These are phyloP conservation scores for Zygotorulaspora chibaensis DNA, from an alignment of 805 yeast species.

Conservation along the genomic window DNA sequence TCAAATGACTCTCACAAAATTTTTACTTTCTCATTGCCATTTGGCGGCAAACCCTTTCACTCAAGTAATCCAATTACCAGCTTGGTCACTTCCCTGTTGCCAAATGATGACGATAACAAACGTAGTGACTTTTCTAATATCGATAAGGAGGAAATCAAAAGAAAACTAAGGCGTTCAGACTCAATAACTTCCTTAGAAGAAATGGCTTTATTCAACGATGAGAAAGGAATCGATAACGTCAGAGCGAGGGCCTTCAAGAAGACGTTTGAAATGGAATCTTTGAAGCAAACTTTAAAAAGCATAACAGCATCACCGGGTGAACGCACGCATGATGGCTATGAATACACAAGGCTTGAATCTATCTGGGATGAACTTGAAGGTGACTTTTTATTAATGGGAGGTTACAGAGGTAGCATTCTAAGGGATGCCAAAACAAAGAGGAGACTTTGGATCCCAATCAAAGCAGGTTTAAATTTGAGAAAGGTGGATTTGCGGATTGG, in stretches of 20 bases:
- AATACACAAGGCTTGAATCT: conserved; percentile 32
- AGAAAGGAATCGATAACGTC: conserved; percentile 59
- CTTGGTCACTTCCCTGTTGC: conserved; percentile 17
- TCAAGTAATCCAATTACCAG: conserved; percentile 13
- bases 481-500: conserved; percentile 70
- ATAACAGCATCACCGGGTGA: conserved; percentile 22
- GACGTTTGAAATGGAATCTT: conserved; percentile 48
- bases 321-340: conserved; percentile 27
- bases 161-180: conserved; percentile 45
- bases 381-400: conserved; percentile 77
- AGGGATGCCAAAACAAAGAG: conserved; percentile 59
- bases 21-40: conserved; percentile 39
- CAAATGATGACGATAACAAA: conserved; percentile 8
- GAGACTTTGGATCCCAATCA: conserved; percentile 81
- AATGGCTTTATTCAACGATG: conserved; percentile 48
- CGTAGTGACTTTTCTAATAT: not conserved
- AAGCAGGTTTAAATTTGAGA: conserved; percentile 74
- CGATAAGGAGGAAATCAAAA: conserved; percentile 22
- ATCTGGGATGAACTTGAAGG: conserved; percentile 65
- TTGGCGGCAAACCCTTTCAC: conserved; percentile 33
- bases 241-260: conserved; percentile 66
- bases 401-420: conserved; percentile 79
- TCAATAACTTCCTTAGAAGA: conserved; percentile 62
- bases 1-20: conserved; percentile 26
- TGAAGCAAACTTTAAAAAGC: conserved; percentile 24